Base-by-base conservation (phyloP, 345 rosid species). In the Euphorbia pulcherrima region DNA sequence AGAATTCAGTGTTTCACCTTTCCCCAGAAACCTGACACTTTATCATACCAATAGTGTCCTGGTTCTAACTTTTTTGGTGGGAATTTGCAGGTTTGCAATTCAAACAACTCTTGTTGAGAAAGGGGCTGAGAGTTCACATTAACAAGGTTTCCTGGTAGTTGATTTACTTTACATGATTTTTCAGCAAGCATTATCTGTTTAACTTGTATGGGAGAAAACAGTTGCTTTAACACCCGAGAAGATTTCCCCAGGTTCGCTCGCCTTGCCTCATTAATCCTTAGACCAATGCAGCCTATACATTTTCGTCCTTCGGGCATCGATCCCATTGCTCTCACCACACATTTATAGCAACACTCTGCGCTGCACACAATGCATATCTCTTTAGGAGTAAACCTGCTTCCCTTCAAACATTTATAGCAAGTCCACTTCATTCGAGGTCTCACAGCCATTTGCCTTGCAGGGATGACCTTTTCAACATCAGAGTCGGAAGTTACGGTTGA, bases 221-320 rank as follows among this genome's bases (percentile, higher is more conserved):
- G 40, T 52, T 69, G 77, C 83, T 77, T 86, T 16, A 94, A 83
- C 86, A 89, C 59, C 66, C 85, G 68, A 23, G 92, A 91, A 75
- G 79, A 55, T 67, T 79, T 87, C 12, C 97, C 99, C 3, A 91
- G 72, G 64, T 68, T 81, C 65, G 27, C 64, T 76, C 97, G 73
- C 68, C 62, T 86, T 1, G 83, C 60, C 79, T 94, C 97, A 58
- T 81, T 66, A n/a, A 94, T 83, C 73, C 83, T 78, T 27, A 18
- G 66, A 70, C 96, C 95, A 65, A 87, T 85, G 78, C 99, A 94
- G 62, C 72, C 23, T 55, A 78, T 58, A 56, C 97, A 91, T 80
- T 91, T 94, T 82, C 97, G 85, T 65, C 97, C 99, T 76, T 94
- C 96, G 18, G 92, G 95, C 90, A 88, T 85, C 9, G 92, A 82